Conservation (phyloP, 208 protist species). For the Acanthamoeba castellanii region DNA sequence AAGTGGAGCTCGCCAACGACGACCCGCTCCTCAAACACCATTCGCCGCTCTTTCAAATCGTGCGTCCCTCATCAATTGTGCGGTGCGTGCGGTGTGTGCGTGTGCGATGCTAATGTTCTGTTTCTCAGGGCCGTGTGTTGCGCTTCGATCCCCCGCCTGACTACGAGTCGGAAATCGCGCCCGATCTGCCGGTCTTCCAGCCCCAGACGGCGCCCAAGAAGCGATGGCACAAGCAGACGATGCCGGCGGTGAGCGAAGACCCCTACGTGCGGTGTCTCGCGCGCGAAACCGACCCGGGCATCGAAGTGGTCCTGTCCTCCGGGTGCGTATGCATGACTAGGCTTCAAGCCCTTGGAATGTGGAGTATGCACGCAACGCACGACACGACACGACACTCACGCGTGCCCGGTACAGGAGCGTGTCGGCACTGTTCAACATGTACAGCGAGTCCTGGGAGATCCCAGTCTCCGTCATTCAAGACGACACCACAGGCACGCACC, state of each 20-base stretch:
- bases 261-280: constrained; percentile 19
- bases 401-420: neutral
- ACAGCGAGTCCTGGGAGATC: constrained; percentile 59
- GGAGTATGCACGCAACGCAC: neutral
- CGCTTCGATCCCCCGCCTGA: constrained; percentile 1
- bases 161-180: neutral
- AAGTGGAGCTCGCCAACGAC: neutral
- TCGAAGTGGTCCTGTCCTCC: constrained; percentile 37
- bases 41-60: constrained; percentile 39
- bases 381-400: neutral
- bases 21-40: constrained; percentile 37
- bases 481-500: neutral
- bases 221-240: constrained; percentile 26
- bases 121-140: neutral
- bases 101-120: neutral
- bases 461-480: constrained; percentile 10
- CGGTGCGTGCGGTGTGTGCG: neutral
- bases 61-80: neutral
- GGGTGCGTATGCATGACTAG: neutral
- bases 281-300: neutral
- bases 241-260: constrained; percentile 42
- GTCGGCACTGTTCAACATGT: constrained; percentile 43
- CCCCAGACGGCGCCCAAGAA: neutral
- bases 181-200: constrained; percentile 46
- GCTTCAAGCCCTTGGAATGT: neutral